Base-by-base conservation (phyloP, 352 stramenopile genomes). In the Phytophthora ramorum region DNA sequence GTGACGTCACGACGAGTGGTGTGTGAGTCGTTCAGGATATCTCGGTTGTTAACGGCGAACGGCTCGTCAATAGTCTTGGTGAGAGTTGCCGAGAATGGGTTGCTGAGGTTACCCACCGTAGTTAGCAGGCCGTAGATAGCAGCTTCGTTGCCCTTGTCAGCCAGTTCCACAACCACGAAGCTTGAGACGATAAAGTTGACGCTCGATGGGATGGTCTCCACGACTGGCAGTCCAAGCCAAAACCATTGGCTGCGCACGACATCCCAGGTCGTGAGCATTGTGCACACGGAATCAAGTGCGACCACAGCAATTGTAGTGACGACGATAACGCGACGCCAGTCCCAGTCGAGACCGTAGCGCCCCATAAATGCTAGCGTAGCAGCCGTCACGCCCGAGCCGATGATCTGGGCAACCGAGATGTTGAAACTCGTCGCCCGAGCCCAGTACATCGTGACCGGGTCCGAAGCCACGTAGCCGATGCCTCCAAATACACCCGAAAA, bases 131-230 rank as follows among this genome's bases (percentile, higher is more conserved):
- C 73, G 38, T 79, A 81, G 40, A 78, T 71, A 2, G 74, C 71
- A 22, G 59, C 78, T 67, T 87, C 78, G 20, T 78, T 79, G 32
- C 76, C 75, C n/a, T 70, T 66, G 7, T 76, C 73, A 12, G 74
- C 71, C 38, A 87, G 35, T 24, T 87, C 78, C 13, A 87, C 78
- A 7, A 77, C 69, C n/a, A 80, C 72, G 26, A 72, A 80, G n/a
- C 34, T 80, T 4, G 68, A 73, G 30, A 80, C 52, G 28, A 86
- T 77, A 34, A 81, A 86, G 44, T 69, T 73, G 10, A 83, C 58
- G 41, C 66, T 74, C 0, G 51, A 26, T 16, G 75, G 72, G 3
- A 82, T 44, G 10, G 58, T 70, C 52, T 81, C 71, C 9, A 81
- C 59, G 20, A 83, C 48, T 1, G 73, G 58, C 17, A 79, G 38